phyloP scores from a whole-genome alignment of 495 filamentous ascomycete species.

The Penicillium pulvis region DNA sequence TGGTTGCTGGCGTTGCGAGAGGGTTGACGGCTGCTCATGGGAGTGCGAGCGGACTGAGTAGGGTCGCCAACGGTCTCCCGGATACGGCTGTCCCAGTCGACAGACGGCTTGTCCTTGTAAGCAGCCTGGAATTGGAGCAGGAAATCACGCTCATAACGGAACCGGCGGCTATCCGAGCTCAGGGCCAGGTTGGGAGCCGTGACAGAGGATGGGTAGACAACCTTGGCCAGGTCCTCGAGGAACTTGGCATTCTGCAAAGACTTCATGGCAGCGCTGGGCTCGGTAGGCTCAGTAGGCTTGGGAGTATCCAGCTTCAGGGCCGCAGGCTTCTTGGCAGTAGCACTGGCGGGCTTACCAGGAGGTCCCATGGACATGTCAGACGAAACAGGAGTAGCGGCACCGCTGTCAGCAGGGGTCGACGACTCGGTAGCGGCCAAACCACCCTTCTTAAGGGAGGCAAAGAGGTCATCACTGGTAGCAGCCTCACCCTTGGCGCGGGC shows the following conservation, averaged over 20 bases:
- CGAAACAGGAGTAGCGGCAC: slow-evolving; percentile 56
- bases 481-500: slow-evolving; percentile 42
- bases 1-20: slow-evolving; percentile 53
- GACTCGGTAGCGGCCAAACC: slow-evolving; percentile 47
- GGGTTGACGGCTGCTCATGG: slow-evolving; percentile 48
- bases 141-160: slow-evolving; percentile 95
- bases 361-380: slow-evolving; percentile 58
- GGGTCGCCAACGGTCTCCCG: slow-evolving; percentile 82
- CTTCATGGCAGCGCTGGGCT: slow-evolving; percentile 90
- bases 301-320: slow-evolving; percentile 81
- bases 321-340: slow-evolving; percentile 70
- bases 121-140: slow-evolving; percentile 94
- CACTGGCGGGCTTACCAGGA: slow-evolving; percentile 54
- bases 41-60: slow-evolving; percentile 71
- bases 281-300: slow-evolving; percentile 80
- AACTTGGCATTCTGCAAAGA: slow-evolving; percentile 86
- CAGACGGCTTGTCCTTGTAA: slow-evolving; percentile 91
- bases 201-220: slow-evolving; percentile 77
- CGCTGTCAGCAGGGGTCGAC: slow-evolving; percentile 55
- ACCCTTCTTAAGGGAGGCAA: slow-evolving; percentile 60
- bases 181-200: slow-evolving; percentile 87
- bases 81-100: slow-evolving; percentile 85
- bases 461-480: slow-evolving; percentile 41
- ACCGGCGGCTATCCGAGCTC: slow-evolving; percentile 79
- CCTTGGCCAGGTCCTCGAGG: slow-evolving; percentile 66